Percentiles rank a stretch among this genome's conserved stretches.
Evolutionary conservation across 2,329 filamentous ascomycete species (phyloP).

Genomic region (Parafenestella ontariensis): DNA sequence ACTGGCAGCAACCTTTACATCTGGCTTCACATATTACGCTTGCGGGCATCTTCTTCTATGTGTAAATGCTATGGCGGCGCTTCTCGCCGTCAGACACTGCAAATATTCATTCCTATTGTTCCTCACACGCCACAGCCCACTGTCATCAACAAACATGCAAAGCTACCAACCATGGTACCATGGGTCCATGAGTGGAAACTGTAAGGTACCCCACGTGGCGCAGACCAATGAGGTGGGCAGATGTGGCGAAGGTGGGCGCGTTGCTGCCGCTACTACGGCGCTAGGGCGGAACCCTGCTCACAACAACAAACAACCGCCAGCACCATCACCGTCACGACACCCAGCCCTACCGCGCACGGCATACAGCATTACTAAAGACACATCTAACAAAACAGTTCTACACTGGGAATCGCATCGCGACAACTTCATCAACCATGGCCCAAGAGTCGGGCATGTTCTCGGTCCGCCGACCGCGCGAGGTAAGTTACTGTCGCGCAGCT

Average conservation of each 20-base stretch:
- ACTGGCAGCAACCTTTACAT: conserved; percentile 8
- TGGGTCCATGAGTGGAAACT: no score
- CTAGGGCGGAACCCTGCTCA: conserved; percentile 25
- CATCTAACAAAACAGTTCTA: not conserved
- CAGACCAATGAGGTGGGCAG: conserved; percentile 1
- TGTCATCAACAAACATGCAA: not conserved
- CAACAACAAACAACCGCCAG: conserved; percentile 42
- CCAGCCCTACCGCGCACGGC: conserved; percentile 14
- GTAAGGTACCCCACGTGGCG: conserved; percentile 5
- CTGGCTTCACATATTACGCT: conserved; percentile 11
- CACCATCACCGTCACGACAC: conserved; percentile 25
- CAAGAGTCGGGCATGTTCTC: conserved; percentile 75
- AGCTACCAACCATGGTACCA: not conserved
- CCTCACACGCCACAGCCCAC: no score
- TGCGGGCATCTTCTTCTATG: conserved; percentile 29
- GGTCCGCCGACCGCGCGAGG: conserved; percentile 89
- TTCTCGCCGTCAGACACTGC: conserved; percentile 13
- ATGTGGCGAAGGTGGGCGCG: no score
- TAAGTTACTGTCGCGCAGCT: conserved; percentile 55
- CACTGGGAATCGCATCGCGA: conserved; percentile 8
- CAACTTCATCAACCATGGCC: conserved; percentile 35
- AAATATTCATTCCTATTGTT: conserved; percentile 14
- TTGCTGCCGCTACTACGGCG: conserved; percentile 30
- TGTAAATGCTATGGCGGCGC: conserved; percentile 22
- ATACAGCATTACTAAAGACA: not conserved